phyloP scores from a whole-genome alignment of 2,329 filamentous ascomycete genomes.

The Cytospora piceae region DNA sequence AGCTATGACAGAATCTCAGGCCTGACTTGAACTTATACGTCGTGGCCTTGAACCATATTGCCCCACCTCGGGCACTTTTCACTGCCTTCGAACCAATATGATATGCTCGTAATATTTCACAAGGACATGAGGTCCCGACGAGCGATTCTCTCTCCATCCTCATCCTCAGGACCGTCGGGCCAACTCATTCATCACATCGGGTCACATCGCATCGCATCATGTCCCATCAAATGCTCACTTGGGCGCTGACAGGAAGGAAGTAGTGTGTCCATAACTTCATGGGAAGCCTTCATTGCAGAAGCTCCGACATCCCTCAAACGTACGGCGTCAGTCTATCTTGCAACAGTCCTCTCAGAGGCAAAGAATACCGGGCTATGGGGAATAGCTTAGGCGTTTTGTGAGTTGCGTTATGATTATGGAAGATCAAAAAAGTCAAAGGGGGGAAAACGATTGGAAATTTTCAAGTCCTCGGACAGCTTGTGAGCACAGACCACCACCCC shows the following conservation, averaged over 20 bases:
- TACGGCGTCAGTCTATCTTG: slow-evolving; percentile 32
- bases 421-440: neutral
- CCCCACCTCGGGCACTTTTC: neutral
- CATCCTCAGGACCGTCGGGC: neutral
- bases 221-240: neutral
- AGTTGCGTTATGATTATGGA: slow-evolving; percentile 31
- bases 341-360: slow-evolving; percentile 27
- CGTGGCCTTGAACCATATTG: neutral
- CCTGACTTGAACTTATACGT: neutral
- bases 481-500: slow-evolving; percentile 17
- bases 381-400: slow-evolving; percentile 25
- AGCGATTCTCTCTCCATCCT: neutral
- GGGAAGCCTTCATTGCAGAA: slow-evolving; percentile 36
- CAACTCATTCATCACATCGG: neutral
- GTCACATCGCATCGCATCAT: neutral
- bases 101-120: too few relatives aligned
- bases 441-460: neutral
- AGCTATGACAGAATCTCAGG: neutral
- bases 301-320: slow-evolving; percentile 33
- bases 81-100: neutral
- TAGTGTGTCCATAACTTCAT: slow-evolving; percentile 37
- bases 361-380: slow-evolving; percentile 27
- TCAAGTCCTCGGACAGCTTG: neutral
- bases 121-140: too few relatives aligned
- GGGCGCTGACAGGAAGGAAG: neutral